Evolutionary conservation across 352 stramenopile species (phyloP).

Genomic region (Pythium grandisporangium): DNA sequence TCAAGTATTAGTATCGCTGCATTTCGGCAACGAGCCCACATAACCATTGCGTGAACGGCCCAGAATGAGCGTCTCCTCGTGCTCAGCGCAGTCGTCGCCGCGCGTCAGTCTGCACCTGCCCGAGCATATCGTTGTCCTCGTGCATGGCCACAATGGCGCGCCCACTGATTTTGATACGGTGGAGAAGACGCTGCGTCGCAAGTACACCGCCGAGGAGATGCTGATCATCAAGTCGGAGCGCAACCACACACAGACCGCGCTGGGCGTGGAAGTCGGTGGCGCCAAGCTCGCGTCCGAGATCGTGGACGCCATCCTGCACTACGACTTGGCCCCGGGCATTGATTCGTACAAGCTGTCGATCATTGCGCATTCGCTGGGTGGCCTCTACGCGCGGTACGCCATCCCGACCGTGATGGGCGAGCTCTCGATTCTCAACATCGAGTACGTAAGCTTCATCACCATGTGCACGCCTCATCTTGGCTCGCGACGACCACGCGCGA

Average conservation of each 20-base stretch:
- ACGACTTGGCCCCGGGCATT: conserved; percentile 38
- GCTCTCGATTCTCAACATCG: conserved; percentile 46
- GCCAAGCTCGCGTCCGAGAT: conserved; percentile 57
- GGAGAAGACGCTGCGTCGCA: conserved; percentile 24
- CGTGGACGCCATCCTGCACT: conserved; percentile 42
- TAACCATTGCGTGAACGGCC: no score
- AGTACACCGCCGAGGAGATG: conserved; percentile 35
- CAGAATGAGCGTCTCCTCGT: conserved; percentile 15
- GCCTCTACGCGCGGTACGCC: conserved; percentile 65
- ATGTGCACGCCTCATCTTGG: conserved; percentile 76
- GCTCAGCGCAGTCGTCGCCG: conserved; percentile 15
- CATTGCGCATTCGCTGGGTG: conserved; percentile 64
- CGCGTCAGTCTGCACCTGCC: conserved; percentile 39
- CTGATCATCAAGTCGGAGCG: conserved; percentile 56
- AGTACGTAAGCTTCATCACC: conserved; percentile 70
- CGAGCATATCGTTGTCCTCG: conserved; percentile 66
- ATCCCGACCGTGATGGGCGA: conserved; percentile 42
- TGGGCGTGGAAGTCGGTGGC: conserved; percentile 59
- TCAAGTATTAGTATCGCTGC: no score
- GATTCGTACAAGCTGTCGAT: conserved; percentile 61
- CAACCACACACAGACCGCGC: conserved; percentile 54
- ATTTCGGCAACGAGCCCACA: no score
- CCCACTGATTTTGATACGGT: conserved; percentile 62
- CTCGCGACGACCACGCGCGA: conserved; percentile 47
- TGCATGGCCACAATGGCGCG: conserved; percentile 78